Evolutionary conservation across 2,329 filamentous ascomycete species (phyloP).

Genomic region (Aureobasidium sp.): DNA sequence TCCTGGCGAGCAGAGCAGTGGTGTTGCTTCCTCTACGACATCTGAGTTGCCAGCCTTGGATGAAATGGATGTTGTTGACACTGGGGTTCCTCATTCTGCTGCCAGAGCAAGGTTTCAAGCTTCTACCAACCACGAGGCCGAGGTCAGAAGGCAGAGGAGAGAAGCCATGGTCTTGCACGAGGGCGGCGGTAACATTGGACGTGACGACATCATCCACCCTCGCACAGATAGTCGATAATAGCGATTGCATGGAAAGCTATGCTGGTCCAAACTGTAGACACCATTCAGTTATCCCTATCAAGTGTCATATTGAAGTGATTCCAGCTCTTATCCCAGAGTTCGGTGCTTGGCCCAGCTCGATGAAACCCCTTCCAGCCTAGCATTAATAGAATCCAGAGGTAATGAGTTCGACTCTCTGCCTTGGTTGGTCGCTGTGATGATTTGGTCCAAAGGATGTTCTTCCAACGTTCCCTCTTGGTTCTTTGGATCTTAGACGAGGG

Average conservation of each 20-base stretch:
- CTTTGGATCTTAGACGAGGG: background rate
- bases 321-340: background rate
- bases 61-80: conserved; percentile 18
- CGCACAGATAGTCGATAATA: background rate
- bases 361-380: background rate
- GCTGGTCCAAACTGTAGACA: background rate
- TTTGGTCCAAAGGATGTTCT: background rate
- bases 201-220: conserved; percentile 62
- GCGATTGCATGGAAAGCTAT: too few relatives aligned
- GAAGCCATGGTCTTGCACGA: conserved; percentile 91
- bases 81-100: conserved; percentile 31
- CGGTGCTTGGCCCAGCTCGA: background rate
- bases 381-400: background rate
- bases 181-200: conserved; percentile 65
- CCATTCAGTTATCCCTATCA: background rate
- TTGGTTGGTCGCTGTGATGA: background rate
- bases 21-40: conserved; percentile 18
- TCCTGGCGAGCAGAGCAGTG: background rate
- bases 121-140: conserved; percentile 52
- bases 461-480: background rate
- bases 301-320: background rate
- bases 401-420: background rate
- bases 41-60: conserved; percentile 28
- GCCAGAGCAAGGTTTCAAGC: conserved; percentile 45
- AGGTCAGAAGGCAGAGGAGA: conserved; percentile 62